Evolutionary conservation across 148 eudicot species (phyloP).

Genomic region (Fagopyrum homotropicum): DNA sequence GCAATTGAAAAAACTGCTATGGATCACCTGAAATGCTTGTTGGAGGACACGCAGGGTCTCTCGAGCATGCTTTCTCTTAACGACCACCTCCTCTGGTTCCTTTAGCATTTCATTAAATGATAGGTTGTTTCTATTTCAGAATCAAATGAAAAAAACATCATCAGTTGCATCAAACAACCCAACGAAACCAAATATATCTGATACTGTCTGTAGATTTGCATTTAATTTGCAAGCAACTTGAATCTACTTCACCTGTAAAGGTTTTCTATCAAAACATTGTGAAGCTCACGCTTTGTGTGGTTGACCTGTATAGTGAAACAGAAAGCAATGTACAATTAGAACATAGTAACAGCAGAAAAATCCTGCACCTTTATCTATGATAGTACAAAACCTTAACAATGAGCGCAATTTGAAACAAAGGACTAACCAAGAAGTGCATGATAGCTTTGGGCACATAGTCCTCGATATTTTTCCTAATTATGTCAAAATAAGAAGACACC

Average conservation of each 20-base stretch:
- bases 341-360: not conserved
- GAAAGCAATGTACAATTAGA: not conserved
- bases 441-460: constrained; percentile 48
- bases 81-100: constrained; percentile 44
- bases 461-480: constrained; percentile 41
- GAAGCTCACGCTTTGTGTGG: constrained; percentile 43
- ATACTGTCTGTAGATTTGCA: not conserved
- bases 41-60: constrained; percentile 39
- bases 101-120: constrained; percentile 37
- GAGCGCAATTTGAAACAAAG: not conserved
- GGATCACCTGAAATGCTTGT: constrained; percentile 42
- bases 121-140: constrained; percentile 31
- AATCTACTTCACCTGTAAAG: constrained; percentile 34
- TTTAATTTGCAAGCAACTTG: not conserved
- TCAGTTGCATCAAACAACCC: constrained; percentile 3
- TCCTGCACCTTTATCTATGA: not conserved
- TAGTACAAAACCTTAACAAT: not conserved
- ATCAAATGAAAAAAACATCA: constrained; percentile 6
- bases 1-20: not conserved
- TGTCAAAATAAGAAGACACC: constrained; percentile 37
- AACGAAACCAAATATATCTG: not conserved
- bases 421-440: constrained; percentile 47
- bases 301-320: constrained; percentile 28
- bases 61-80: constrained; percentile 37
- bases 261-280: constrained; percentile 40